Evolutionary conservation across 1,284 basidiomycete species (phyloP), one percentile per base, ranked within the genome.

Genomic region (Kwoniella shivajii): DNA sequence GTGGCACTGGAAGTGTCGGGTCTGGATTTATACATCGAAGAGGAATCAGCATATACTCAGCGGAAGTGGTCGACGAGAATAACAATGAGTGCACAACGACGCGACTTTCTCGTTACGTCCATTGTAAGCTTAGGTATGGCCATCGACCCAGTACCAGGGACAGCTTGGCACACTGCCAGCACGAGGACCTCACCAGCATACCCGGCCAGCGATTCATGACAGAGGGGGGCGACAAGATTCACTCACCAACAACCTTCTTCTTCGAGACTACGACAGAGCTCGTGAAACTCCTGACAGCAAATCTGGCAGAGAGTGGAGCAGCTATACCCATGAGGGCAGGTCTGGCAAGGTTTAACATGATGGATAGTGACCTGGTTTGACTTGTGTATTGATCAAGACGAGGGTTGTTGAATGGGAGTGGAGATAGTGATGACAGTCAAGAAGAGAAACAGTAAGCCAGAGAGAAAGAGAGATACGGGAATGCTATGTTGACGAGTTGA

Each of bases 231-330:
- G 27, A 24, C 2, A 18, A 9, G 13, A 6, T 10, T 11, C 18
- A 80, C 85, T 72, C 78, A 89, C 89, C 77, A 36, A 89, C 77
- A 36, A 85, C 77, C 42, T 78, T 77, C 56, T 79, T 79, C 39
- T 80, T 82, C 64, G 51, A 43, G 20, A 46, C 43, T 10, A 57
- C 33, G 16, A 37, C 31, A n/a, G 56, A 38, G 30, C 48, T 45
- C 4, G 47, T 37, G n/a, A 51, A 36, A 10, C 18, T 24, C 16
- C 39, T 26, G n/a, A 27, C 34, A 41, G 52, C 30, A 27, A 55
- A 22, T 30, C 57, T 33, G 24, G 27, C 44, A n/a, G 50, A 26
- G 14, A 37, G 26, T 2, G 48, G 33, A 10, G 41, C 47, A 18
- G 48, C 11, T 10, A 34, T 22, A 14, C 34, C 37, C 42, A 37